Evolutionary conservation across 192 early-diverging fungal species (phyloP), one percentile per base, ranked within the genome.

Genomic region (Backusella tarrabulga): DNA sequence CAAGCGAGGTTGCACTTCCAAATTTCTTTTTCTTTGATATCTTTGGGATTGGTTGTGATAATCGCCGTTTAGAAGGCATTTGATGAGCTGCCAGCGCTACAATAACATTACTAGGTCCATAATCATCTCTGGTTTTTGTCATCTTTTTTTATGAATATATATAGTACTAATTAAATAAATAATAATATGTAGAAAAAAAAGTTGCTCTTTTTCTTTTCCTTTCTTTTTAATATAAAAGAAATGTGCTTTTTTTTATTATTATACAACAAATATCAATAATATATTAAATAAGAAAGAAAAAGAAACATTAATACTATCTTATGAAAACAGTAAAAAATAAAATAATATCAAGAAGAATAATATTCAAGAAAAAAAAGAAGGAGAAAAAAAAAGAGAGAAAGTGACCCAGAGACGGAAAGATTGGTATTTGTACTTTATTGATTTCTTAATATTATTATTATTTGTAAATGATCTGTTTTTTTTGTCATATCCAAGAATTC

Each of bases 391-490:
- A 8, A 9, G 8, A 26, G 6, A 60, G 15, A 60, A 26, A 26
- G 9, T 26, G 56, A 60, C 6, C 21, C 7, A 23, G 54, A 23
- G 19, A 56, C 54, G 54, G 54, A 56, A 56, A 56, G 54, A 56
- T 56, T 56, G 19, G 11, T 56, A 23, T 56, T 56, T 56, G 54
- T 23, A 56, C 21, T 60, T 60, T 26, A 23, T 26, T 23, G 6
- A 26, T 9, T 23, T 23, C n/a, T 56, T 56, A 54, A 19, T n/a
- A 54, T 54, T 54, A 19, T 54, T 19, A 54, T 54, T 54, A 56
- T 56, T 56, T 56, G 21, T 56, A 56, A 56, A 56, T 56, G 54
- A 56, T 56, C 54, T 56, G 54, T 60, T 60, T 60, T 60, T 56
- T 56, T 56, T 54, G 52, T 54, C 52, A 54, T 54, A 54, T 54